phyloP scores from a whole-genome alignment of 2,329 filamentous ascomycete genomes.

The Periglandula ipomoeae region DNA sequence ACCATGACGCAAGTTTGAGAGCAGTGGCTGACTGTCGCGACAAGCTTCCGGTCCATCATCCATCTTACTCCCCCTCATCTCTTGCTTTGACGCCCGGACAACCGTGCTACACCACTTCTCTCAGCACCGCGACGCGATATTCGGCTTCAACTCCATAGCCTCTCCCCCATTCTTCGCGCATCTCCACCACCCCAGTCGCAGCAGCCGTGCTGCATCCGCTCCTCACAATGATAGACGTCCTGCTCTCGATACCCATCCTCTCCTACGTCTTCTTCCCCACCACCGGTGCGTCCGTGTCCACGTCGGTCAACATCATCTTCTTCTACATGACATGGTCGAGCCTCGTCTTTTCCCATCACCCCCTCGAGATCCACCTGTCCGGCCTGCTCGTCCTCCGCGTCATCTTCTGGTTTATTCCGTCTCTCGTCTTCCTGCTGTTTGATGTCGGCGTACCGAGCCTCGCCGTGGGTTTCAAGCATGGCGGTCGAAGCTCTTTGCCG shows the following conservation, averaged over 20 bases:
- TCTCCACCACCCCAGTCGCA: background rate
- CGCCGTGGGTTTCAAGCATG: constrained; percentile 58
- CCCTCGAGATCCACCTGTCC: constrained; percentile 65
- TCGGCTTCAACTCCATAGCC: too few relatives aligned
- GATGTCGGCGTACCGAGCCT: constrained; percentile 63
- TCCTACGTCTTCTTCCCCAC: constrained; percentile 56
- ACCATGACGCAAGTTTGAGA: background rate
- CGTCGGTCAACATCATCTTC: constrained; percentile 76
- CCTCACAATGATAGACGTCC: constrained; percentile 44
- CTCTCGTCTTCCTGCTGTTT: constrained; percentile 62
- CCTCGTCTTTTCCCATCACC: constrained; percentile 66
- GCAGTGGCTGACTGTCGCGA: background rate
- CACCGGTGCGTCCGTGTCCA: constrained; percentile 56
- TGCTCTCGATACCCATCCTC: constrained; percentile 64
- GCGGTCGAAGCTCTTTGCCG: constrained; percentile 43
- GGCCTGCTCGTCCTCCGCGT: constrained; percentile 59
- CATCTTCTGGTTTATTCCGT: constrained; percentile 65
- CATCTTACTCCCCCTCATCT: too few relatives aligned
- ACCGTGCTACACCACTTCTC: too few relatives aligned
- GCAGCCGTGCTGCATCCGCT: background rate
- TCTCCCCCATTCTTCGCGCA: background rate
- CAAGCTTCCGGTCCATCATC: background rate
- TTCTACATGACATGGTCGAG: constrained; percentile 89
- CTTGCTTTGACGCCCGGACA: too few relatives aligned
- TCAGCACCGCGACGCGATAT: too few relatives aligned